phyloP scores from a whole-genome alignment of 73 alveolate species.

The Effrenium voratum region DNA sequence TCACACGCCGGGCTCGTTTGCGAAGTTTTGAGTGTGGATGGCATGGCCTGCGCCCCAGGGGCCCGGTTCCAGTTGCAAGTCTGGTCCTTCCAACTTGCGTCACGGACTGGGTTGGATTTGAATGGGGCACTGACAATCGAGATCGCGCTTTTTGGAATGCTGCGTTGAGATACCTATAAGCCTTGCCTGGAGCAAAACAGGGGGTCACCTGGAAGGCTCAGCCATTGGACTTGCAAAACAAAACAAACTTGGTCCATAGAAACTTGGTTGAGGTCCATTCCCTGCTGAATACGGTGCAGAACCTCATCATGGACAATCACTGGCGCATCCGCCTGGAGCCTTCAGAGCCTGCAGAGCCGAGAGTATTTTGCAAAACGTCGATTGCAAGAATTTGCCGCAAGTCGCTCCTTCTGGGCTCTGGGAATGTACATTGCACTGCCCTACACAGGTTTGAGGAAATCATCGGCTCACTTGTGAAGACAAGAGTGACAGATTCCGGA shows the following conservation, averaged over 20 bases:
- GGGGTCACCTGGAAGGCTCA: too few species aligned
- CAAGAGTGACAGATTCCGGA: background rate
- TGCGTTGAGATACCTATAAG: too few species aligned
- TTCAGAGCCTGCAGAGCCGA: background rate
- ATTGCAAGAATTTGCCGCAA: background rate
- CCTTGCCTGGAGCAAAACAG: too few species aligned
- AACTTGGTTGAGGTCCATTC: conserved; percentile 45
- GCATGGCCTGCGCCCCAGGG: conserved; percentile 29
- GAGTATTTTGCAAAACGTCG: too few species aligned
- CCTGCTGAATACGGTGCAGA: conserved; percentile 80
- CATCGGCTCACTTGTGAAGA: too few species aligned
- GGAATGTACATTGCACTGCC: background rate
- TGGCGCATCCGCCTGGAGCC: conserved; percentile 84
- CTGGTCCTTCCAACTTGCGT: too few species aligned
- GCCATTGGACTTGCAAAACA: too few species aligned
- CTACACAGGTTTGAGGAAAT: too few species aligned
- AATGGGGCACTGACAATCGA: too few species aligned
- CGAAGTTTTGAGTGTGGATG: conserved; percentile 93
- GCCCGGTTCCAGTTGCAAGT: too few species aligned
- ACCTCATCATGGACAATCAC: conserved; percentile 82
- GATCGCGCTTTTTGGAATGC: too few species aligned
- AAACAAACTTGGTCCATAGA: background rate
- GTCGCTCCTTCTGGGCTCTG: background rate
- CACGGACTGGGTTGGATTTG: too few species aligned
- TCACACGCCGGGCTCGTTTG: conserved; percentile 93